Conservation (phyloP, 75 land plant species). For the Picea glauca region DNA sequence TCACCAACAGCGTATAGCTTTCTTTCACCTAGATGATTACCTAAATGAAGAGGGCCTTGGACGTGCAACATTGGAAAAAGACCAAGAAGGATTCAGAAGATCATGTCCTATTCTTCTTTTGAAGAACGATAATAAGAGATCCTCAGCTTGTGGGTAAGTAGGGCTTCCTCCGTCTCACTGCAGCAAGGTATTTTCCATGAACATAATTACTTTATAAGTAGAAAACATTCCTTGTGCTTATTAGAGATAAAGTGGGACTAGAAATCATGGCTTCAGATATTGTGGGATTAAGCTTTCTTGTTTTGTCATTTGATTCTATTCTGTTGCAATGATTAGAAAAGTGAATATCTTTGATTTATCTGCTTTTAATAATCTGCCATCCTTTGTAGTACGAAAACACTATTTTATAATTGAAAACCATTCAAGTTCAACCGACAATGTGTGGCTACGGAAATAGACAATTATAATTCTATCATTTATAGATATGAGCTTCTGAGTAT, state of each 20-base stretch:
- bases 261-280: not conserved
- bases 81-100: conserved; percentile 12
- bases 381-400: not conserved
- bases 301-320: not conserved
- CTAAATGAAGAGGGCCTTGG: not conserved
- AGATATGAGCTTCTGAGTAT: too few relatives aligned
- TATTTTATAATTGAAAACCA: not conserved
- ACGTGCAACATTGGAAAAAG: not conserved
- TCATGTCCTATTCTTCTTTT: conserved; percentile 67
- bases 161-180: not conserved
- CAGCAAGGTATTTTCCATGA: not conserved
- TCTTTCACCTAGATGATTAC: conserved; percentile 19
- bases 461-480: not conserved
- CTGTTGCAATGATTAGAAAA: too few relatives aligned
- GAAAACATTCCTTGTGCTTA: not conserved
- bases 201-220: conserved; percentile 3
- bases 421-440: not conserved
- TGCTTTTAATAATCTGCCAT: not conserved
- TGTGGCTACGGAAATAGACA: not conserved
- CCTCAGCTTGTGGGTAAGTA: conserved; percentile 36
- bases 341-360: not conserved
- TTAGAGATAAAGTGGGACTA: not conserved
- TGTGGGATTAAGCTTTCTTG: not conserved
- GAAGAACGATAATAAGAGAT: conserved; percentile 29
- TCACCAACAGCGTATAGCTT: conserved; percentile 34